Evolutionary conservation across 352 stramenopile genomes (phyloP), one percentile per base, ranked within the genome.

Genomic region (Globisporangium lucens): DNA sequence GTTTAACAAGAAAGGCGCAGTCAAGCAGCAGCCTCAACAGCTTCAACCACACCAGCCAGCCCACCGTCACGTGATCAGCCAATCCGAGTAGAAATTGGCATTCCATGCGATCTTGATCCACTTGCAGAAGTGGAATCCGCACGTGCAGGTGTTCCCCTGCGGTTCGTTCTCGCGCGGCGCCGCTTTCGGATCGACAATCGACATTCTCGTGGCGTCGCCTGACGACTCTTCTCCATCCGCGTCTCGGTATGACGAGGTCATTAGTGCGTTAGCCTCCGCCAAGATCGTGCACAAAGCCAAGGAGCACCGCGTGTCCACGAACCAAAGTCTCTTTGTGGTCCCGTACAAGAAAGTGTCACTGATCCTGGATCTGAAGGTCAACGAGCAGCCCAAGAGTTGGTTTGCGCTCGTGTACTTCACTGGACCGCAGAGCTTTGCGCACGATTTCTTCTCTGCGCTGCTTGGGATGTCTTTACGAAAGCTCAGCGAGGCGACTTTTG

Each of bases 371-470:
- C 60, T 94, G 24, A 95, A 94, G 56, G 77, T 88, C 24, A 90
- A 82, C 52, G 35, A 64, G 24, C 76, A 73, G 0, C 85, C 85
- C 2, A 73, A 68, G 64, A 93, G 80, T 43, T 93, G 79, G 79
- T 79, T 93, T 60, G 85, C 80, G 3, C 63, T 93, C 69, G 58
- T 91, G 33, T 93, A 91, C 59, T 95, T 89, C 66, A 93, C 85
- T 5, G 84, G 85, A 2, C 83, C 84, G 2, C 83, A 91, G 46
- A 56, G 60, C 47, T 94, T 90, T 65, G 75, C 71, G 3, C 33
- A 75, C 2, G 59, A 67, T 30, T 90, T 89, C 43, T 87, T 88
- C 30, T 67, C 71, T 0, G 46, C 63, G 6, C 63, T 91, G 7
- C 66, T 91, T 27, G 70, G 80, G 33, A 69, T 66, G 35, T 73